phyloP scores from a whole-genome alignment of 495 filamentous ascomycete genomes.

The Lepidopterella palustris region DNA sequence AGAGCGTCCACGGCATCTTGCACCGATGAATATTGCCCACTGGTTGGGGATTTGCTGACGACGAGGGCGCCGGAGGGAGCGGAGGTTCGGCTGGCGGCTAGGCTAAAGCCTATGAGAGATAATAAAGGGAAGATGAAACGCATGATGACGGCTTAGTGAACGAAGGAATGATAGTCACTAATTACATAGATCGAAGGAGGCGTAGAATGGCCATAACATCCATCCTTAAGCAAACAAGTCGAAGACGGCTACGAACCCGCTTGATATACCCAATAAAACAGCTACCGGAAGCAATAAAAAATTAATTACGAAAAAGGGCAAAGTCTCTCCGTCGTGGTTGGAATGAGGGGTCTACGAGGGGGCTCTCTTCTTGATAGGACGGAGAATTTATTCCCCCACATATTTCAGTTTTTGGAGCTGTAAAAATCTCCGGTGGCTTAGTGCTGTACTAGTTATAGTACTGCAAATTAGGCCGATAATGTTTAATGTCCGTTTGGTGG shows the following conservation, averaged over 20 bases:
- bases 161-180: not conserved
- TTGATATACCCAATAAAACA: not conserved
- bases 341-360: not conserved
- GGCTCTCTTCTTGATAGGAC: not conserved
- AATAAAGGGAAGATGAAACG: not conserved
- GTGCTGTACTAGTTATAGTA: not conserved
- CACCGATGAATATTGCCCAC: slow-evolving; percentile 43
- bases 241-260: not conserved
- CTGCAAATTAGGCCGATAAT: not conserved
- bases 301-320: not conserved
- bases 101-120: not conserved
- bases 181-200: not conserved
- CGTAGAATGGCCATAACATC: not conserved
- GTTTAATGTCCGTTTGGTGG: not conserved
- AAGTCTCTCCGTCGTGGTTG: not conserved
- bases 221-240: not conserved
- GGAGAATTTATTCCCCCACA: not conserved
- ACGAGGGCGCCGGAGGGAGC: slow-evolving; percentile 47
- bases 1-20: slow-evolving; percentile 48
- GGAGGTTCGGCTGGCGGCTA: slow-evolving; percentile 38
- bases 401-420: not conserved
- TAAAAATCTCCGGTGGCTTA: not conserved
- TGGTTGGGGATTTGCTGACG: slow-evolving; percentile 38
- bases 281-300: not conserved
- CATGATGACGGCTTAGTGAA: not conserved